Conservation (phyloP, 768 basidiomycete species). For the Collybiopsis luxurians region DNA sequence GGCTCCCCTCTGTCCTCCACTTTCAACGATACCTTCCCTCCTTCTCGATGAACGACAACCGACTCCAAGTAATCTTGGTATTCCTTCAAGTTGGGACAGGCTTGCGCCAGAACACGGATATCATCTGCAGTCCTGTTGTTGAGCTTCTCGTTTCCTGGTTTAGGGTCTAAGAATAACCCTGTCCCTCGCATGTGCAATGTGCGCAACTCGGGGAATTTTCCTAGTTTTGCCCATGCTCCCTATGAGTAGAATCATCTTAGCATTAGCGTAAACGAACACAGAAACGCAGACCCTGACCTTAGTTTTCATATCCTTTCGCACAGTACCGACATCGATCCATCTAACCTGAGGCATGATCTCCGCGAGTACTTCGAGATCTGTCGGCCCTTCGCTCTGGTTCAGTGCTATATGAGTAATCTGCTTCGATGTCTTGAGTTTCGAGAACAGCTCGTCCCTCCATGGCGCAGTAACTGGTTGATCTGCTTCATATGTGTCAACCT, state of each 20-base stretch:
- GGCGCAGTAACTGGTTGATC: not conserved
- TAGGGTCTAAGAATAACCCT: not conserved
- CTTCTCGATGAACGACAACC: not conserved
- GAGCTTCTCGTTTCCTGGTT: not conserved
- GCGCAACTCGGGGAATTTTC: not conserved
- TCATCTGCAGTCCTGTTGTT: not conserved
- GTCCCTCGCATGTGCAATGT: constrained; percentile 1
- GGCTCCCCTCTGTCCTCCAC: not conserved
- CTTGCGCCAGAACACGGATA: not conserved
- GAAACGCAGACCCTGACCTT: not conserved
- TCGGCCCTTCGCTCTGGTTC: not conserved
- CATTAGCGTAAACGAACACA: not conserved
- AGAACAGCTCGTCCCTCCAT: constrained; percentile 1
- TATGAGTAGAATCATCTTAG: not conserved
- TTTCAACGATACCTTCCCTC: not conserved
- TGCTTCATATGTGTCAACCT: not conserved
- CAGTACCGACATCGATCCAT: not conserved
- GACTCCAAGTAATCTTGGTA: not conserved
- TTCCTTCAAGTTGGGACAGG: not conserved
- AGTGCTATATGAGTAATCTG: not conserved
- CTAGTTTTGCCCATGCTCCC: not conserved
- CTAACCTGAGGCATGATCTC: not conserved
- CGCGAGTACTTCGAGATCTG: not conserved
- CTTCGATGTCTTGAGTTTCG: not conserved
- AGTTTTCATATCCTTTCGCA: not conserved